Percentiles rank a stretch among this genome's conserved stretches.
Conservation (phyloP, 768 basidiomycete genomes). For the Rhizopogon rudus region DNA sequence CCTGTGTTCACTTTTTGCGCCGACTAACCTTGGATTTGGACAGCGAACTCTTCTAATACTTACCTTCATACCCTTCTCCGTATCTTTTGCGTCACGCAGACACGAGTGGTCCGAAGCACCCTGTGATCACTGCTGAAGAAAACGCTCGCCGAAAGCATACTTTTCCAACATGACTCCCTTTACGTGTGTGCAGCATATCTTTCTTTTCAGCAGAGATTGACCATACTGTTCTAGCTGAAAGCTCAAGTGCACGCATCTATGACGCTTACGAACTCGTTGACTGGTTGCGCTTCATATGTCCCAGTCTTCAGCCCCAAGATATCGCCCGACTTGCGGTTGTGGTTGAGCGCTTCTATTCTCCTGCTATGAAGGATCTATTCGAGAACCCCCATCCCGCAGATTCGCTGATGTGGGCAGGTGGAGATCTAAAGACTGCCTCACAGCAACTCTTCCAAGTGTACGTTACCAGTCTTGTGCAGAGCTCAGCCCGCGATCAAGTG, state of each 20-base stretch:
- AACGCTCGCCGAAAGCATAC: conserved; percentile 63
- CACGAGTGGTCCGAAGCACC: conserved; percentile 47
- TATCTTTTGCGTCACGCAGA: conserved; percentile 47
- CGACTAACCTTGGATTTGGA: conserved; percentile 1
- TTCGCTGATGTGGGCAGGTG: conserved; percentile 35
- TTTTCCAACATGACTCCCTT: conserved; percentile 70
- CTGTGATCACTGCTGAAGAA: conserved; percentile 52
- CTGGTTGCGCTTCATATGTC: conserved; percentile 48
- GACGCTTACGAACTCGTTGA: conserved; percentile 57
- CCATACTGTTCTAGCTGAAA: conserved; percentile 29
- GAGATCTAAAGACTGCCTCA: neutral
- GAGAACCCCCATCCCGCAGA: conserved; percentile 39
- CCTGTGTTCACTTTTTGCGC: neutral
- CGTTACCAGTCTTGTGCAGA: conserved; percentile 60
- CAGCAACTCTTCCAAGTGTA: neutral
- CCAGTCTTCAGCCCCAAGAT: conserved; percentile 29
- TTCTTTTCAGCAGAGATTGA: neutral
- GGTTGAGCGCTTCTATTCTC: conserved; percentile 36
- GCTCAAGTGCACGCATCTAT: conserved; percentile 26
- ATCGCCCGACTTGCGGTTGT: conserved; percentile 35
- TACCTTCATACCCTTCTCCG: conserved; percentile 71
- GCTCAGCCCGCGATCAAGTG: conserved; percentile 45
- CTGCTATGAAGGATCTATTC: conserved; percentile 38
- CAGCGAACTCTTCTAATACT: conserved; percentile 49
- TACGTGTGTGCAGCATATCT: conserved; percentile 36